A percentile compares a stretch with the other conserved stretches of the same genome.
Conservation (phyloP, 345 rosid genomes). For the Pelargonium nanum region DNA sequence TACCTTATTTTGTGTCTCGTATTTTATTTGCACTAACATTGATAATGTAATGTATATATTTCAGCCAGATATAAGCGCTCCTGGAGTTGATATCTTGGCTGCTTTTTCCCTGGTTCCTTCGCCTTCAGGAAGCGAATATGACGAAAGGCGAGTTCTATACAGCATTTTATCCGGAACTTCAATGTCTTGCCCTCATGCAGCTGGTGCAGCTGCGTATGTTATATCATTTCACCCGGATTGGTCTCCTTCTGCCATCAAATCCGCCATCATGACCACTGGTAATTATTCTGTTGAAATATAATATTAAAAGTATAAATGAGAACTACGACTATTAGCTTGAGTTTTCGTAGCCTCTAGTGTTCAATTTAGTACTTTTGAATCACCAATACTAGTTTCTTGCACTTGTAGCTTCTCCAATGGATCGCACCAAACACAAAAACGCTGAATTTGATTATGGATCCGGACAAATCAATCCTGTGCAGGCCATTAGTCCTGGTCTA, state of each 20-base stretch:
- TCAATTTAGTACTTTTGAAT: too few species aligned
- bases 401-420: too few species aligned
- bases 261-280: constrained; percentile 45
- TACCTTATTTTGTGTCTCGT: neutral
- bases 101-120: constrained; percentile 17
- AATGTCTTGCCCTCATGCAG: constrained; percentile 38
- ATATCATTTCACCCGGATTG: constrained; percentile 26
- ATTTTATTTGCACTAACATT: neutral
- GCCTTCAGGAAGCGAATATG: neutral
- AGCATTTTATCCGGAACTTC: constrained; percentile 27
- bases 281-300: too few species aligned
- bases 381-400: too few species aligned
- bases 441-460: too few species aligned
- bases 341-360: too few species aligned
- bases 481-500: too few species aligned
- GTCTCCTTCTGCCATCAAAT: constrained; percentile 36
- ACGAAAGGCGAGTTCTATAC: constrained; percentile 18
- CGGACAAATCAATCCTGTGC: too few species aligned
- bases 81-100: constrained; percentile 34
- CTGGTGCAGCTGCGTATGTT: constrained; percentile 35
- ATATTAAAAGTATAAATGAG: too few species aligned
- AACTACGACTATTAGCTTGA: too few species aligned
- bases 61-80: constrained; percentile 39
- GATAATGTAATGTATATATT: neutral
- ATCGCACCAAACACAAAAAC: too few species aligned